Evolutionary conservation across 129 eudicot genomes (phyloP).

Genomic region (Heracleum sosnowskyi): DNA sequence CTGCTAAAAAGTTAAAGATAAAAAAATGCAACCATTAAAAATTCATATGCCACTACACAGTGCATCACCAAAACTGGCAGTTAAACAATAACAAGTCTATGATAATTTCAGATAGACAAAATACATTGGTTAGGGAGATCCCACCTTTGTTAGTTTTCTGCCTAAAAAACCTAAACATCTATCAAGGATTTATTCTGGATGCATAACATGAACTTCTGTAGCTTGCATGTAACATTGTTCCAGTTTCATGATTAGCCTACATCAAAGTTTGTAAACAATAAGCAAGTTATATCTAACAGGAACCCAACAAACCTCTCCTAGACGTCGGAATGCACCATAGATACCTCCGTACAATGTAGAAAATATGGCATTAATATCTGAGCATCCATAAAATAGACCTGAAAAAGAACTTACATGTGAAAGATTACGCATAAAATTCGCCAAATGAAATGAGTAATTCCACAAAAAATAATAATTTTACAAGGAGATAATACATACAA

Average conservation of each 20-base stretch:
- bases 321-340: constrained; percentile 99
- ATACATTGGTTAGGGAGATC: background rate
- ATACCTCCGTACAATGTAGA: constrained; percentile 97
- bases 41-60: background rate
- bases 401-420: constrained; percentile 9
- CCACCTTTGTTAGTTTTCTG: background rate
- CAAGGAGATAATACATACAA: constrained; percentile 34
- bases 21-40: background rate
- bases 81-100: background rate
- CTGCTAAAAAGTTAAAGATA: background rate
- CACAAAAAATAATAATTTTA: background rate
- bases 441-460: background rate
- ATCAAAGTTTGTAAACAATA: background rate
- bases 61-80: background rate
- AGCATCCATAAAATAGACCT: constrained; percentile 99
- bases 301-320: constrained; percentile 74
- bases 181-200: background rate
- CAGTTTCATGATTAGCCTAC: background rate
- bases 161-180: background rate
- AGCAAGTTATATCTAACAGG: background rate
- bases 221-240: background rate
- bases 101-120: background rate
- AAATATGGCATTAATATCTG: constrained; percentile 99
- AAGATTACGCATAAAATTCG: background rate
- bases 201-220: background rate